Conservation (phyloP, 331 rosid genomes). For the Spiraea crenata region DNA sequence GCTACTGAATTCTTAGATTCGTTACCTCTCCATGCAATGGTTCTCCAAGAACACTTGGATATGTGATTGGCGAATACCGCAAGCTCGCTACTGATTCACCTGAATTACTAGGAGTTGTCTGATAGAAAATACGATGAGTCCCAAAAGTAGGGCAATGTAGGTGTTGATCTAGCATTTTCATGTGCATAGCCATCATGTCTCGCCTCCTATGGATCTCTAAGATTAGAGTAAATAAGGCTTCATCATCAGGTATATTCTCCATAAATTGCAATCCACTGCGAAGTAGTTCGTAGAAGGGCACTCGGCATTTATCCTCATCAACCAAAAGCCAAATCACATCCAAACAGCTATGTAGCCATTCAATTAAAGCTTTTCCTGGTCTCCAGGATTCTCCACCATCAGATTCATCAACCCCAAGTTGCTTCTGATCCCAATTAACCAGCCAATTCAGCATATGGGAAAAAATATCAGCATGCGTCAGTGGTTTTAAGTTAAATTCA, state of each 20-base stretch:
- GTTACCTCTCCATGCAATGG: constrained; percentile 97
- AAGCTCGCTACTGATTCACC: constrained; percentile 60
- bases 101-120: constrained; percentile 59
- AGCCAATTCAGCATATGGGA: constrained; percentile 94
- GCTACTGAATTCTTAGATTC: constrained; percentile 24
- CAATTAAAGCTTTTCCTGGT: constrained; percentile 80
- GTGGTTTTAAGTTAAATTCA: constrained; percentile 72
- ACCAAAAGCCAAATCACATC: constrained; percentile 99
- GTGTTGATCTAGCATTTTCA: constrained; percentile 99
- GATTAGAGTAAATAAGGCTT: constrained; percentile 86
- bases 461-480: constrained; percentile 73
- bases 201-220: constrained; percentile 95
- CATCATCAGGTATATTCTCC: constrained; percentile 93
- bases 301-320: constrained; percentile 87
- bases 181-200: constrained; percentile 99
- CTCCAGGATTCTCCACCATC: constrained; percentile 62
- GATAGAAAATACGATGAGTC: constrained; percentile 71
- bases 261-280: constrained; percentile 92
- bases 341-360: constrained; percentile 96
- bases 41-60: constrained; percentile 96
- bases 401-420: constrained; percentile 65
- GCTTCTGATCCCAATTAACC: constrained; percentile 95
- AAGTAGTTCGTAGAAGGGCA: constrained; percentile 92
- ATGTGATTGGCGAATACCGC: constrained; percentile 90
- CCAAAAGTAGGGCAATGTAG: constrained; percentile 98